Percentiles rank a stretch among this genome's conserved stretches.
Conservation (phyloP, 371 early-diverging fungal genomes). For the Coemansia sp. region DNA sequence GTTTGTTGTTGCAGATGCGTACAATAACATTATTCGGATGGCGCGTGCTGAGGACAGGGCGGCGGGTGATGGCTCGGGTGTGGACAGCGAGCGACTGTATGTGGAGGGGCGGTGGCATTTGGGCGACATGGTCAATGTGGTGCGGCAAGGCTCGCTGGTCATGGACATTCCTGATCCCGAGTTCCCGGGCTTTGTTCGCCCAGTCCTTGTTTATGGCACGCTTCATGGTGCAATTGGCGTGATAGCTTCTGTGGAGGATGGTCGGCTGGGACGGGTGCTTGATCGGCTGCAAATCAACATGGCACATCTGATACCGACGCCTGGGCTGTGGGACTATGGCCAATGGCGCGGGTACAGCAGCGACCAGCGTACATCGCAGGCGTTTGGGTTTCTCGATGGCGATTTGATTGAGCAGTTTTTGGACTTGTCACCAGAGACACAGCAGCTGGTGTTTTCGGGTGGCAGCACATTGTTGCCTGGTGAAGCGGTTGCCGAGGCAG, state of each 20-base stretch:
- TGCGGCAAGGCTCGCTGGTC: slow-evolving; percentile 72
- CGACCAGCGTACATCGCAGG: slow-evolving; percentile 54
- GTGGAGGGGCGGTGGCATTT: slow-evolving; percentile 71
- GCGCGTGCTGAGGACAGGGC: neutral
- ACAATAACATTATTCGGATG: slow-evolving; percentile 25
- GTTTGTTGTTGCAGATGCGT: slow-evolving; percentile 36
- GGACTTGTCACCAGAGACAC: slow-evolving; percentile 59
- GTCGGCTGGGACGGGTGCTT: slow-evolving; percentile 59
- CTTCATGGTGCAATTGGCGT: slow-evolving; percentile 79
- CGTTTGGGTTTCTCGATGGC: slow-evolving; percentile 78
- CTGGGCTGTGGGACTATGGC: slow-evolving; percentile 55
- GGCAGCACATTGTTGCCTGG: slow-evolving; percentile 2
- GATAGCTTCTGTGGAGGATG: slow-evolving; percentile 62
- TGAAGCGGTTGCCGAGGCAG: neutral
- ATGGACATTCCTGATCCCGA: slow-evolving; percentile 62
- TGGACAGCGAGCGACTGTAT: slow-evolving; percentile 55
- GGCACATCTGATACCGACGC: slow-evolving; percentile 54
- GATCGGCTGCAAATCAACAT: slow-evolving; percentile 64
- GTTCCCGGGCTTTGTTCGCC: slow-evolving; percentile 55
- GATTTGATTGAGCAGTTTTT: slow-evolving; percentile 81
- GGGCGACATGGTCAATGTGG: slow-evolving; percentile 78
- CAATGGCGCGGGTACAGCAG: slow-evolving; percentile 67
- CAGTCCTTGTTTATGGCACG: slow-evolving; percentile 69
- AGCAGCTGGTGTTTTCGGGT: slow-evolving; percentile 35
- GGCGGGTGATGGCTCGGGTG: neutral